Conservation (phyloP, 768 basidiomycete species). For the Mrakia blollopis region DNA sequence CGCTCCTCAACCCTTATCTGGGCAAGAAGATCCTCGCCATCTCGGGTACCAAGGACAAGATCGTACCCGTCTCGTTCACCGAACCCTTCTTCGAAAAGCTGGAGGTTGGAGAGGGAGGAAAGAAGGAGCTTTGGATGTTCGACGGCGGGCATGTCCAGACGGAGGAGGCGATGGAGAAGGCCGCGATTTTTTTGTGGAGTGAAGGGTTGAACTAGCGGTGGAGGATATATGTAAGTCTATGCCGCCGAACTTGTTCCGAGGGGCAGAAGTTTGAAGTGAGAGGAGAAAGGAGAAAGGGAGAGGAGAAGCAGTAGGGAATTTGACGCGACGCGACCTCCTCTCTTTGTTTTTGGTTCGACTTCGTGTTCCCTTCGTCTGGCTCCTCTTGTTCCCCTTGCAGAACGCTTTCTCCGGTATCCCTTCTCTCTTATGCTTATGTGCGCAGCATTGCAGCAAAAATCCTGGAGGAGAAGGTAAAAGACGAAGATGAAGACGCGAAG, state of each 20-base stretch:
- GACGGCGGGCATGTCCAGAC: not conserved
- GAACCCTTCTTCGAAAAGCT: not conserved
- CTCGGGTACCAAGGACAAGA: constrained; percentile 58
- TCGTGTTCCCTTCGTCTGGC: not conserved
- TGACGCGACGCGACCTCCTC: not conserved
- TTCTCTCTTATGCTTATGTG: not conserved
- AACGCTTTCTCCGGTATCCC: not conserved
- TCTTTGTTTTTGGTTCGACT: not conserved
- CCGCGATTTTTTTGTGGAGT: not conserved
- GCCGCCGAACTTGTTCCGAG: no score
- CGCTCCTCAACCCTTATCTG: constrained; percentile 50
- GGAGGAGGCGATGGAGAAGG: not conserved
- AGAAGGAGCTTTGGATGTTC: constrained; percentile 3
- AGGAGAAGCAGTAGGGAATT: not conserved
- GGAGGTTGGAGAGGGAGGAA: not conserved
- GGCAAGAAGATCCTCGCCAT: constrained; percentile 71
- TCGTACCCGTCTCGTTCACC: constrained; percentile 36
- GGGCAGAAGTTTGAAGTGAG: no score
- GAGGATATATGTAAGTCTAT: no score
- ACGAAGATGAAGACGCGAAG: no score
- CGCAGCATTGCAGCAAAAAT: no score
- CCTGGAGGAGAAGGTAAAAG: no score
- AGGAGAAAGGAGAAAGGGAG: not conserved
- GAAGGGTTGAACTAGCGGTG: not conserved
- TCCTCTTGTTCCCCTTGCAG: no score